A percentile compares a stretch with the other conserved stretches of the same genome.
phyloP scores from a whole-genome alignment of 1,284 basidiomycete genomes.

The Puccinia hordei region DNA sequence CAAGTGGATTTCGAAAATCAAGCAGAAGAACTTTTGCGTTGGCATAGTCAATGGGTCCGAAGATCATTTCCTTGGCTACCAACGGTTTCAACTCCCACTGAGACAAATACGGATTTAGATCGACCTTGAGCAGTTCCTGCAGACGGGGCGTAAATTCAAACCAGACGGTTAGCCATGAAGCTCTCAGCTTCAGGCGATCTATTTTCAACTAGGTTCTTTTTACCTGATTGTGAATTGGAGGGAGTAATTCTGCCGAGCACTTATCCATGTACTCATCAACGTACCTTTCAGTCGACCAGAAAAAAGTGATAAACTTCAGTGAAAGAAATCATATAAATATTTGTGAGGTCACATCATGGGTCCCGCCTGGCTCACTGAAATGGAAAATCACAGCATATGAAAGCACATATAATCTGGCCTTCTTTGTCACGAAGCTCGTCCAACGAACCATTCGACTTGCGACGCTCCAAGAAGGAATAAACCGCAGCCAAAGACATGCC shows the following conservation, averaged over 20 bases:
- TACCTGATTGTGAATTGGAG: slow-evolving; percentile 21
- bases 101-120: slow-evolving; percentile 2
- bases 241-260: not conserved
- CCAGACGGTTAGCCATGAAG: not conserved
- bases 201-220: not conserved
- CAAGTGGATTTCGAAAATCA: not conserved
- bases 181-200: not conserved
- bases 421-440: slow-evolving; percentile 50
- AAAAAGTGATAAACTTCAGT: not conserved
- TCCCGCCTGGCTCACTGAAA: slow-evolving; percentile 54
- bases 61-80: not conserved
- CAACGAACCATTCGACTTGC: slow-evolving; percentile 51
- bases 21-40: not conserved
- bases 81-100: not conserved
- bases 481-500: slow-evolving; percentile 53
- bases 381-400: slow-evolving; percentile 54
- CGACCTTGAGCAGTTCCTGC: not conserved
- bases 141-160: not conserved
- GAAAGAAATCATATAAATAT: not conserved
- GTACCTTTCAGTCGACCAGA: not conserved
- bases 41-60: not conserved
- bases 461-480: slow-evolving; percentile 52
- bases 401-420: slow-evolving; percentile 52
- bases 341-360: not conserved
- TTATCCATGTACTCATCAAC: not conserved